phyloP scores from a whole-genome alignment of 192 early-diverging fungal genomes.

The Spizellomyces sp. region DNA sequence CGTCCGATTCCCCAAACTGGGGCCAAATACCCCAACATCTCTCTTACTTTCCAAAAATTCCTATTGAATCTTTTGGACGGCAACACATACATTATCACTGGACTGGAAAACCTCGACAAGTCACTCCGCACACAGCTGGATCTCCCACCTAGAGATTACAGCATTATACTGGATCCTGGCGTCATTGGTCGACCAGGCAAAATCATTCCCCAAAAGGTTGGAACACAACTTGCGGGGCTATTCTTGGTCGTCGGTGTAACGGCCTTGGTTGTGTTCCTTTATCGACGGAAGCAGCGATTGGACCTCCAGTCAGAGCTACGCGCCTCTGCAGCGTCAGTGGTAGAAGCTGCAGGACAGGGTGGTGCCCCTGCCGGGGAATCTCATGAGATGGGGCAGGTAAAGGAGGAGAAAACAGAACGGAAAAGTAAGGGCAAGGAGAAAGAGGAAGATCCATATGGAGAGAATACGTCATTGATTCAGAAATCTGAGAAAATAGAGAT shows the following conservation, averaged over 20 bases:
- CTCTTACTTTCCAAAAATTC: constrained; percentile 3
- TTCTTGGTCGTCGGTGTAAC: constrained; percentile 19
- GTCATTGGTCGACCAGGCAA: constrained; percentile 22
- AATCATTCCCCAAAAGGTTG: constrained; percentile 11
- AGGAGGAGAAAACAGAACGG: neutral
- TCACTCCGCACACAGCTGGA: constrained; percentile 12
- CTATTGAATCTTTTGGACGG: constrained; percentile 20
- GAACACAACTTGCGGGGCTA: constrained; percentile 26
- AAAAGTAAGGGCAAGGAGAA: constrained; percentile 12
- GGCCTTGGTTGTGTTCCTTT: constrained; percentile 11
- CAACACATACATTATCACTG: constrained; percentile 17
- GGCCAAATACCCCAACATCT: constrained; percentile 8
- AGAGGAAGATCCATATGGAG: constrained; percentile 6
- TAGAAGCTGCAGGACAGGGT: neutral
- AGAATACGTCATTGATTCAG: constrained; percentile 11
- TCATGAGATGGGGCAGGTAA: constrained; percentile 21
- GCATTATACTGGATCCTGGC: neutral
- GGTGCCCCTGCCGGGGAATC: neutral
- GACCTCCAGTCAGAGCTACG: constrained; percentile 12
- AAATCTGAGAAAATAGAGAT: constrained; percentile 33
- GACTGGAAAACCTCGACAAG: constrained; percentile 14
- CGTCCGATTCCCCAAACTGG: constrained; percentile 22
- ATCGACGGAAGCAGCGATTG: constrained; percentile 14
- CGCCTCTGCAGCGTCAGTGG: neutral
- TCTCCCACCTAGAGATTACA: neutral